A percentile compares a stretch with the other conserved stretches of the same genome.
phyloP scores from a whole-genome alignment of 2,329 filamentous ascomycete genomes.

The Tolypocladium inflatum region DNA sequence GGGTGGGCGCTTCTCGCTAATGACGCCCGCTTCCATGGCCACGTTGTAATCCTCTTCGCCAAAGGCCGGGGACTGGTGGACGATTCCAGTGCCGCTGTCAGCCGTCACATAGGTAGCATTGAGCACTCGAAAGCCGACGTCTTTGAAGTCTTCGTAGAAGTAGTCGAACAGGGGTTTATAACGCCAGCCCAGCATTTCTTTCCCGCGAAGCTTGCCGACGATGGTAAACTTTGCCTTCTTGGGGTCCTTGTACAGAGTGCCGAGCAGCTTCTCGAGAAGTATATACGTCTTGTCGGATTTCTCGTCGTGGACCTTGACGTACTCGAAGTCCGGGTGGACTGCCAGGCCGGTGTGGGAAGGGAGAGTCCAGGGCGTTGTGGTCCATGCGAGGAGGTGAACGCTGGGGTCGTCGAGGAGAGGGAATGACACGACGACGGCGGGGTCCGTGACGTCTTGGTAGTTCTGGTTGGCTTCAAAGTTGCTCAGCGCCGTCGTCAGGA shows the following conservation, averaged over 20 bases:
- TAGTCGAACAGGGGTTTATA: slow-evolving; percentile 87
- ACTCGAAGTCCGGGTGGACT: slow-evolving; percentile 75
- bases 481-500: slow-evolving; percentile 77
- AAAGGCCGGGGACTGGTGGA: slow-evolving; percentile 88
- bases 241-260: slow-evolving; percentile 83
- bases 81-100: slow-evolving; percentile 85
- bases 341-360: slow-evolving; percentile 73
- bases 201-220: slow-evolving; percentile 69
- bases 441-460: slow-evolving; percentile 87
- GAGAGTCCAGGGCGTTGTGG: slow-evolving; percentile 78
- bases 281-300: slow-evolving; percentile 76
- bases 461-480: slow-evolving; percentile 94
- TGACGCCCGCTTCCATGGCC: slow-evolving; percentile 65
- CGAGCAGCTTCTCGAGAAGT: slow-evolving; percentile 70
- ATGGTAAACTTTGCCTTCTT: slow-evolving; percentile 93
- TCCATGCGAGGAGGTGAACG: slow-evolving; percentile 75
- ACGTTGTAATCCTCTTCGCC: slow-evolving; percentile 95
- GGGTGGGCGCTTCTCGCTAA: slow-evolving; percentile 67
- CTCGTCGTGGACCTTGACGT: slow-evolving; percentile 78
- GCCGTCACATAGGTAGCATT: slow-evolving; percentile 81
- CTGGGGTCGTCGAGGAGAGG: slow-evolving; percentile 70
- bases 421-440: slow-evolving; percentile 81
- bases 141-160: slow-evolving; percentile 82
- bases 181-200: slow-evolving; percentile 78
- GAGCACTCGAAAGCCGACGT: slow-evolving; percentile 70